phyloP scores from a whole-genome alignment of 73 alveolate genomes.

The Paramecium tetraurelia region DNA sequence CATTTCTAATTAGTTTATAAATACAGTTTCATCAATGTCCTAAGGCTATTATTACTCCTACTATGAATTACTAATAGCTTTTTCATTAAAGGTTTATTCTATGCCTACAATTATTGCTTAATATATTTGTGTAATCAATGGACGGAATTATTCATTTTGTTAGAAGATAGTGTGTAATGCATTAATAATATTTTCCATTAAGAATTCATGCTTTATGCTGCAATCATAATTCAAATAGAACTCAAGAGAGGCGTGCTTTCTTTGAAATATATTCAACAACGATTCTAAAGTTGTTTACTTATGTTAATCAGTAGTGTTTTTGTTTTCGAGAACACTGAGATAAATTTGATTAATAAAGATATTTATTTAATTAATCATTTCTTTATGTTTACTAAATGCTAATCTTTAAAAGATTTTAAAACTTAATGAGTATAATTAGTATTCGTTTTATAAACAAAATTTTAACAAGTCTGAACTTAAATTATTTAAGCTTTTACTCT shows the following conservation, averaged over 20 bases:
- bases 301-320: conserved; percentile 28
- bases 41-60: neutral
- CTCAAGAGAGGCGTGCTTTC: conserved; percentile 28
- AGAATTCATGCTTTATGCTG: conserved; percentile 33
- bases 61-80: neutral
- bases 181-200: conserved; percentile 41
- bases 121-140: neutral
- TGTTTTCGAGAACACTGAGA: neutral
- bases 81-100: neutral
- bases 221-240: conserved; percentile 59
- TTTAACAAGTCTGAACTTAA: conserved; percentile 14
- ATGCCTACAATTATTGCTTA: neutral
- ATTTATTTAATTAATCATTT: conserved; percentile 27
- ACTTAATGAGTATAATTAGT: neutral
- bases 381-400: neutral
- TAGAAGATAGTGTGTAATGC: neutral
- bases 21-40: conserved; percentile 27
- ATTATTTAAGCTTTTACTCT: neutral
- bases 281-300: conserved; percentile 36
- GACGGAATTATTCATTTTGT: neutral
- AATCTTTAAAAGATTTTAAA: conserved; percentile 49
- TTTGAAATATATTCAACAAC: conserved; percentile 5
- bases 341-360: conserved; percentile 50
- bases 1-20: conserved; percentile 18
- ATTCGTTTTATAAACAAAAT: conserved; percentile 52